phyloP scores from a whole-genome alignment of 1,139 yeast genomes.

The Saccharomyces hybrid region DNA sequence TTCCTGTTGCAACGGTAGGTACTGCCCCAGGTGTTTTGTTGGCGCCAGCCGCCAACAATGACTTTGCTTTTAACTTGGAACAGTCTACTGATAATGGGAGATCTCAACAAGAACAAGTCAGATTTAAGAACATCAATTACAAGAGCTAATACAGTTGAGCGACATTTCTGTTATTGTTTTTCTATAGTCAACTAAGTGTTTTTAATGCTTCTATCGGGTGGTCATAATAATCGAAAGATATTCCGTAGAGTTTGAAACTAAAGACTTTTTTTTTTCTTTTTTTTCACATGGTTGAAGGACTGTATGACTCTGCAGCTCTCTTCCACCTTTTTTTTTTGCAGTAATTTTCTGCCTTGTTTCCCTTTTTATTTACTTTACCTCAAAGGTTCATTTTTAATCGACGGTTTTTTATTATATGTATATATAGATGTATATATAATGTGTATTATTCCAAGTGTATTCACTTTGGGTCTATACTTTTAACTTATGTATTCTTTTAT shows the following conservation, averaged over 20 bases:
- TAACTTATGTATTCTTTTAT: neutral
- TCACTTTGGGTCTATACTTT: neutral
- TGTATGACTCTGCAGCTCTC: neutral
- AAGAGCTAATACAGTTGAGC: slow-evolving; percentile 1
- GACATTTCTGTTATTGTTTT: neutral
- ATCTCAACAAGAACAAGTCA: slow-evolving; percentile 4
- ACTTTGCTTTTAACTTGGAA: neutral
- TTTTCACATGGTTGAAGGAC: neutral
- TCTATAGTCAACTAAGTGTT: slow-evolving; percentile 39
- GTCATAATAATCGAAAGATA: slow-evolving; percentile 60
- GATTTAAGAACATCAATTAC: slow-evolving; percentile 9
- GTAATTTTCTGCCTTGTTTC: neutral
- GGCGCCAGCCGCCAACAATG: neutral
- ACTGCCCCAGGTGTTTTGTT: neutral
- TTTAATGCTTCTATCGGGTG: slow-evolving; percentile 66
- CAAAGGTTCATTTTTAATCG: neutral
- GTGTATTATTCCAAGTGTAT: neutral
- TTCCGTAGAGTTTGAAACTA: slow-evolving; percentile 49
- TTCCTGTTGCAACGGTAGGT: neutral
- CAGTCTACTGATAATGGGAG: neutral
- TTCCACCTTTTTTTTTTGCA: slow-evolving; percentile 36
- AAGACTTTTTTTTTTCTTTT: slow-evolving; percentile 27
- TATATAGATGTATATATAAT: neutral
- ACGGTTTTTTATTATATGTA: neutral
- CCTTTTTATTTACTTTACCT: slow-evolving; percentile 23